These are phyloP conservation scores for Cystofilobasidium bisporidii DNA, from an alignment of 768 basidiomycete species.

Conservation along the genomic window DNA sequence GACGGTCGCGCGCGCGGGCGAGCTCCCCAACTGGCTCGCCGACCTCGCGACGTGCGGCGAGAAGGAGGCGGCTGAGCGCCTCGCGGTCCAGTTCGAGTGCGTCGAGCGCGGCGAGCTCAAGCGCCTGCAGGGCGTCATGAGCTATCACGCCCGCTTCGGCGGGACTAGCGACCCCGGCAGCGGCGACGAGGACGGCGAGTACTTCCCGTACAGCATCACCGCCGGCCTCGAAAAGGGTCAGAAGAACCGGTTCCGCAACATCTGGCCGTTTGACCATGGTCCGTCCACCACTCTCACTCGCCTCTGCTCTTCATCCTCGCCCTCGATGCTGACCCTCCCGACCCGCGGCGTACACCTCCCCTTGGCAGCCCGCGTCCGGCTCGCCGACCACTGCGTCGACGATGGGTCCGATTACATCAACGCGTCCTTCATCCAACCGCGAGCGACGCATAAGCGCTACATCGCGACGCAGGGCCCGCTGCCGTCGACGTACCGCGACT, in stretches of 20 bases:
- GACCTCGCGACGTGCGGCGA: slow-evolving; percentile 47
- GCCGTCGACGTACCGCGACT: slow-evolving; percentile 77
- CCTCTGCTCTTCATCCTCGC: too few relatives aligned
- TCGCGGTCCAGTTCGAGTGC: slow-evolving; percentile 87
- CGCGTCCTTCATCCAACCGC: slow-evolving; percentile 82
- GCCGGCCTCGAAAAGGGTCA: slow-evolving; percentile 90
- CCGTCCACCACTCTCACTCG: background rate
- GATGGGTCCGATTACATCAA: slow-evolving; percentile 85
- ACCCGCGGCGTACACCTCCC: slow-evolving; percentile 22
- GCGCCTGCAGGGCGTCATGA: slow-evolving; percentile 80
- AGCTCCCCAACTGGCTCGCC: slow-evolving; percentile 69
- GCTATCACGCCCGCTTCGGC: slow-evolving; percentile 52
- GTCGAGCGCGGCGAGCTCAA: slow-evolving; percentile 87
- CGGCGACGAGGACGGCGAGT: slow-evolving; percentile 31
- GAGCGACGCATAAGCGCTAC: slow-evolving; percentile 69
- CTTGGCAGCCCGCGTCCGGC: slow-evolving; percentile 79
- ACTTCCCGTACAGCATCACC: slow-evolving; percentile 84
- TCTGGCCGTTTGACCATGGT: slow-evolving; percentile 62
- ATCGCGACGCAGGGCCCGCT: slow-evolving; percentile 95
- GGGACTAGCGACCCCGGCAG: slow-evolving; percentile 4
- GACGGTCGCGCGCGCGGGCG: slow-evolving; percentile 50
- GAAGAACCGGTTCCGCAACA: slow-evolving; percentile 91
- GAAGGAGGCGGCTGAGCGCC: slow-evolving; percentile 60
- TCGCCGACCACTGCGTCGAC: slow-evolving; percentile 43
- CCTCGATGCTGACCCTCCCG: background rate